phyloP scores from a whole-genome alignment of 164 flowering plant species.

The Liriodendron chinense region DNA sequence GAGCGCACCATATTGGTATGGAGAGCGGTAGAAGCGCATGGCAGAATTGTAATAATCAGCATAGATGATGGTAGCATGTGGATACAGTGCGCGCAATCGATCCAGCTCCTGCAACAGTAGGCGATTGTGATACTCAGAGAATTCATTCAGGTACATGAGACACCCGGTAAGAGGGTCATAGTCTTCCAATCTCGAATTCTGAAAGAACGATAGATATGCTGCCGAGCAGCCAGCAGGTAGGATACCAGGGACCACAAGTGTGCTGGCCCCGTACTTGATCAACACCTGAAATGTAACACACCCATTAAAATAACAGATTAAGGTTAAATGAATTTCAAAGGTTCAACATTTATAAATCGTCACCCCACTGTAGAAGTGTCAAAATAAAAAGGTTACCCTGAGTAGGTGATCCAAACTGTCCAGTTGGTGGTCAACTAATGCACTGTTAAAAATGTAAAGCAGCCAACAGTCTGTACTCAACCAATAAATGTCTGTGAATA shows the following conservation, averaged over 20 bases:
- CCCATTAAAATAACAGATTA: no score
- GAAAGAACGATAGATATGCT: constrained; percentile 10
- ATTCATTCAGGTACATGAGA: constrained; percentile 27
- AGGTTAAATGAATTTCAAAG: no score
- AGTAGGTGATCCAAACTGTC: no score
- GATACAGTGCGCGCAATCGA: no score
- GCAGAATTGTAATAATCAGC: constrained; percentile 49
- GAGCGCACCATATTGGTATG: constrained; percentile 11
- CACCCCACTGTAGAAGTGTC: no score
- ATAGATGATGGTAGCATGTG: no score
- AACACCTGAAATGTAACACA: constrained; percentile 17
- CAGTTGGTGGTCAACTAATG: no score
- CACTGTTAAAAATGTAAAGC: no score
- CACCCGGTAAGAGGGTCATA: constrained; percentile 36
- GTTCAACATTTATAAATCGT: no score
- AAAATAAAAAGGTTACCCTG: no score
- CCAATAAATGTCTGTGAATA: no score
- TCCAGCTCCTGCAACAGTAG: constrained; percentile 26
- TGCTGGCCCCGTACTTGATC: constrained; percentile 32
- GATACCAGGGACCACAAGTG: constrained; percentile 35
- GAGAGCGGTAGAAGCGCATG: constrained; percentile 21
- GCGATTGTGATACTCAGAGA: constrained; percentile 30
- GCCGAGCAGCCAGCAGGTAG: constrained; percentile 34
- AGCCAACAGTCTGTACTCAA: no score
- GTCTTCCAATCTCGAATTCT: constrained; percentile 16